Evolutionary conservation across 1,284 basidiomycete genomes (phyloP), one percentile per base, ranked within the genome.

Genomic region (Volvariella volvacea): DNA sequence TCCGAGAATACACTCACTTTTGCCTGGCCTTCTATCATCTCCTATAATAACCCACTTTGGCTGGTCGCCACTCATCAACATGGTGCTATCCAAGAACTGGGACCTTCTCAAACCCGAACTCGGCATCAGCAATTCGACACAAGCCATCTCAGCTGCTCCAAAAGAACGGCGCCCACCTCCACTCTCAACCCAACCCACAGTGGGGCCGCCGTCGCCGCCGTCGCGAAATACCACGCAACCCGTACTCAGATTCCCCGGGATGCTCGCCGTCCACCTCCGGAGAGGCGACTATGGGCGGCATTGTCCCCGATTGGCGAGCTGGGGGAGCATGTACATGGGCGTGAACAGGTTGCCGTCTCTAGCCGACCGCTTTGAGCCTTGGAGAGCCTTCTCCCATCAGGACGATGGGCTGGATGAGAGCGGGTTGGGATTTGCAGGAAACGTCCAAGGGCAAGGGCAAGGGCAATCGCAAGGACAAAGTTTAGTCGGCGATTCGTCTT

Each of bases 271-370:
- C 9, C 83, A 88, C 53, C 63, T 86, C 39, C 74, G 83, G 0
- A 67, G 80, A 1, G 84, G 83, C 7, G 84, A 87, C 58, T 87
- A 76, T 57, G 65, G 56, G 25, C 66, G 72, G 0, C 82, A 84
- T 55, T 87, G 83, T 53, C 60, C 64, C 4, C 67, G 74, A 47
- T 68, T 84, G 28, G 72, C 73, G 1, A 53, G 60, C 3, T 80
- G 74, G 74, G 57, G 60, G 19, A 57, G 71, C 0, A 51, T 55
- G 0, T 85, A 73, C 59, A 74, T 76, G 59, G 80, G 77, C 3
- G 68, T 82, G 50, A 83, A 81, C 55, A 67, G 71, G 42, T 70
- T 76, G 47, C 68, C 73, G 0, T 57, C 55, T 1, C 63, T 83
- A 1, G 63, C 61, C 1, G 80, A 83, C 57, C 58, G 56, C 32